A percentile compares a stretch with the other conserved stretches of the same genome.
Conservation (phyloP, 306 rosid genomes). For the Hippophae tibetana region DNA sequence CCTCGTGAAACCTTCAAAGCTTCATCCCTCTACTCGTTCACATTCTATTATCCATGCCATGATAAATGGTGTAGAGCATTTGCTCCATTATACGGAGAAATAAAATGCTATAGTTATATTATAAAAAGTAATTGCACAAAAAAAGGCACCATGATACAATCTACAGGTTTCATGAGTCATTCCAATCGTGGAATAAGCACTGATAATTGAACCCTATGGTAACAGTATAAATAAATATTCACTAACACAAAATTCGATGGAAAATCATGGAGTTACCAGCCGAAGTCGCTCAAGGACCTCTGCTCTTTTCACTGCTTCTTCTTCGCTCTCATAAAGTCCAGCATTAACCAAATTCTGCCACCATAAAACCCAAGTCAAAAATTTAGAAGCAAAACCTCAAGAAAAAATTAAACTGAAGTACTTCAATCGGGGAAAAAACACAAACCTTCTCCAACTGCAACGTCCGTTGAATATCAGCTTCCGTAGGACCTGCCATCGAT, state of each 20-base stretch:
- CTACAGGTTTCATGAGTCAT: too few relatives aligned
- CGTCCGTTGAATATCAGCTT: slow-evolving; percentile 37
- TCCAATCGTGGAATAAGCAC: too few relatives aligned
- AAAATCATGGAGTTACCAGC: slow-evolving; percentile 23
- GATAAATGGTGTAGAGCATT: too few relatives aligned
- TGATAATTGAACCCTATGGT: too few relatives aligned
- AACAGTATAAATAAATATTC: not conserved
- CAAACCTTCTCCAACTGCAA: slow-evolving; percentile 54
- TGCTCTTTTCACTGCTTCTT: slow-evolving; percentile 55
- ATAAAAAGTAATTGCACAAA: too few relatives aligned
- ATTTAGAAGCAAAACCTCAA: not conserved
- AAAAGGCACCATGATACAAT: too few relatives aligned
- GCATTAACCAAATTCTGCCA: slow-evolving; percentile 39
- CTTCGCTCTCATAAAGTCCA: slow-evolving; percentile 54
- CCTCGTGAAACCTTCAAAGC: too few relatives aligned
- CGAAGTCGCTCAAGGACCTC: slow-evolving; percentile 46
- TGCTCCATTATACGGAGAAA: too few relatives aligned
- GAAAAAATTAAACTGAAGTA: not conserved
- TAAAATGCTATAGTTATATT: too few relatives aligned
- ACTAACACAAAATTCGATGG: not conserved
- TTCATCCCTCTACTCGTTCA: too few relatives aligned
- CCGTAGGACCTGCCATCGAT: slow-evolving; percentile 52
- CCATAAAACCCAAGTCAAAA: too few relatives aligned
- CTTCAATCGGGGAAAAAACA: not conserved
- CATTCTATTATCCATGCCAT: too few relatives aligned